phyloP scores from a whole-genome alignment of 495 filamentous ascomycete genomes.

The Aspergillus indologenus region DNA sequence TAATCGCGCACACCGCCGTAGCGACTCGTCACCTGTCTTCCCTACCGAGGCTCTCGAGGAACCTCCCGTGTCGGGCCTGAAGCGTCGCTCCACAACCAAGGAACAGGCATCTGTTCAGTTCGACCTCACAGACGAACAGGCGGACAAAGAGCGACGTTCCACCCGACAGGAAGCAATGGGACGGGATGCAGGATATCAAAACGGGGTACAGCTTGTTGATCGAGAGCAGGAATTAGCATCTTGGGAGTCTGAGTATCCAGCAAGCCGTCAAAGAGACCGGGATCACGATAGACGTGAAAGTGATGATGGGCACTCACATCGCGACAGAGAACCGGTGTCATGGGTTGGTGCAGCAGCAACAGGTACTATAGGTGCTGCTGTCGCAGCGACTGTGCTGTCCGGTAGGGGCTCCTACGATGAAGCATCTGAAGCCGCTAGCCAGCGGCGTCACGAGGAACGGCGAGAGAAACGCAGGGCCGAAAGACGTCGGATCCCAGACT shows the following conservation, averaged over 20 bases:
- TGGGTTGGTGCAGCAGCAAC: constrained; percentile 46
- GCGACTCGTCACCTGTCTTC: constrained; percentile 37
- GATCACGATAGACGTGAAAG: constrained; percentile 17
- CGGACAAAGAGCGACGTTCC: constrained; percentile 40
- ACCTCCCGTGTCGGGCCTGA: constrained; percentile 22
- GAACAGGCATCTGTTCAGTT: constrained; percentile 49
- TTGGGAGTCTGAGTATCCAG: constrained; percentile 17
- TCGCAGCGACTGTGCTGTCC: constrained; percentile 39
- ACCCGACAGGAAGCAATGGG: constrained; percentile 30
- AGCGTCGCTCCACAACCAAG: constrained; percentile 38
- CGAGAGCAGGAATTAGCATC: constrained; percentile 24
- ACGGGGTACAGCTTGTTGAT: constrained; percentile 33
- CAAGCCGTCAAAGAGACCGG: constrained; percentile 7
- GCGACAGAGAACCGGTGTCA: constrained; percentile 29
- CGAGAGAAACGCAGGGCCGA: constrained; percentile 41
- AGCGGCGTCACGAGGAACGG: constrained; percentile 29
- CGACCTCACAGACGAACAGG: constrained; percentile 47
- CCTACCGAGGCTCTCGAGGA: constrained; percentile 21
- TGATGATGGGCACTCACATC: constrained; percentile 12
- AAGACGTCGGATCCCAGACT: constrained; percentile 28
- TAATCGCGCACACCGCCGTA: constrained; percentile 22
- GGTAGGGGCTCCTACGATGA: constrained; percentile 39
- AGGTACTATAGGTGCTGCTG: constrained; percentile 47
- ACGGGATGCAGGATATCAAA: constrained; percentile 27
- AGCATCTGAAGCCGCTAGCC: constrained; percentile 27